These are phyloP conservation scores for Leccinum fibrillosum DNA, from an alignment of 768 basidiomycete species.

Conservation along the genomic window DNA sequence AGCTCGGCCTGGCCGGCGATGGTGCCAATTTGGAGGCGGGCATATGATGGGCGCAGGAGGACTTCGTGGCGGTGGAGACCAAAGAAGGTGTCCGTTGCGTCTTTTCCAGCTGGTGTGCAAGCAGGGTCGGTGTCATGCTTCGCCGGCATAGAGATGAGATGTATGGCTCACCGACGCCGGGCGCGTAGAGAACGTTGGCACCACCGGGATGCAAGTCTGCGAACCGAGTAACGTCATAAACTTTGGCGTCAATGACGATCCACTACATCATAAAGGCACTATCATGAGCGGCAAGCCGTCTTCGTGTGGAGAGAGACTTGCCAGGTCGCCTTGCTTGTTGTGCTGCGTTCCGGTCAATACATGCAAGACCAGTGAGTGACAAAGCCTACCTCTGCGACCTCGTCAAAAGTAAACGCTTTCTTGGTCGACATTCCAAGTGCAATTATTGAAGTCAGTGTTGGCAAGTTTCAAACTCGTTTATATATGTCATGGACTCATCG, in stretches of 20 bases:
- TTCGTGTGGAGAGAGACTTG: slow-evolving; percentile 30
- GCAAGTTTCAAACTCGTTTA: background rate
- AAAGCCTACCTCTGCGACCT: slow-evolving; percentile 62
- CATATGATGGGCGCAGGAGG: slow-evolving; percentile 68
- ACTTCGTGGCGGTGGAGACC: slow-evolving; percentile 83
- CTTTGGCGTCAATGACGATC: slow-evolving; percentile 78
- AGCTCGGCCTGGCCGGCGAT: slow-evolving; percentile 54
- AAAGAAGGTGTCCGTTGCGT: slow-evolving; percentile 80
- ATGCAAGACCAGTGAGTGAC: background rate
- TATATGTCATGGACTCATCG: background rate
- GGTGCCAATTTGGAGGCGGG: slow-evolving; percentile 64
- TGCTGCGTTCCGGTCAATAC: slow-evolving; percentile 49
- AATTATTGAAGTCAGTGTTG: background rate
- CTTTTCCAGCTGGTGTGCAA: slow-evolving; percentile 54
- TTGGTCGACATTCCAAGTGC: slow-evolving; percentile 18
- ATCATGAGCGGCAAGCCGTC: background rate
- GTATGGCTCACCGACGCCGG: slow-evolving; percentile 54
- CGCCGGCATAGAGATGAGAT: background rate
- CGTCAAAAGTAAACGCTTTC: slow-evolving; percentile 48
- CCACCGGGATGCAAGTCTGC: slow-evolving; percentile 85
- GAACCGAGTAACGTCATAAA: slow-evolving; percentile 81
- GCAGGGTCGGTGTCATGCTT: background rate
- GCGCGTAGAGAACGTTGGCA: slow-evolving; percentile 63
- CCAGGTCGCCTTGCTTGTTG: slow-evolving; percentile 81
- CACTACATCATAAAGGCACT: slow-evolving; percentile 45